Conservation (phyloP, 2,329 filamentous ascomycete genomes). For the Aureobasidium mangrovei region DNA sequence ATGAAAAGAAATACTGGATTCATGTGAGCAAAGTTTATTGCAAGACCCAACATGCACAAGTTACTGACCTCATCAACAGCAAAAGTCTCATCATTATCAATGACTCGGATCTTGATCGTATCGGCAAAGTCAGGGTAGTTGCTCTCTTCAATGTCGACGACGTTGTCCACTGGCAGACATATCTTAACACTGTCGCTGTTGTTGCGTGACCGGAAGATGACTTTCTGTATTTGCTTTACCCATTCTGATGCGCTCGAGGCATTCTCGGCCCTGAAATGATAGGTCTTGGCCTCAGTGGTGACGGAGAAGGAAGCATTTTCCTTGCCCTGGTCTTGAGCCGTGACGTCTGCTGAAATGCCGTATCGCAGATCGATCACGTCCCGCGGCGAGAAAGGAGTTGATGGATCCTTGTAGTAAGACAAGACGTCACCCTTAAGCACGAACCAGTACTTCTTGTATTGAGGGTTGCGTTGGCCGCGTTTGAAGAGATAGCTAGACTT, state of each 20-base stretch:
- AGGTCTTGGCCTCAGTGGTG: slow-evolving; percentile 71
- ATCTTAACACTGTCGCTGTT: slow-evolving; percentile 97
- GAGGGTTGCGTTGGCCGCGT: slow-evolving; percentile 77
- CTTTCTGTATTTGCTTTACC: slow-evolving; percentile 87
- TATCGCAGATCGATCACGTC: slow-evolving; percentile 90
- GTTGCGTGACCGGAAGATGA: slow-evolving; percentile 92
- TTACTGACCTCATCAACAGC: slow-evolving; percentile 76
- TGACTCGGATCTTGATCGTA: slow-evolving; percentile 84
- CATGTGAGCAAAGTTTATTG: slow-evolving; percentile 20
- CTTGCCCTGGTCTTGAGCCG: slow-evolving; percentile 59
- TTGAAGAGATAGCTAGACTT: slow-evolving; percentile 88
- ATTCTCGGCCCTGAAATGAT: slow-evolving; percentile 84
- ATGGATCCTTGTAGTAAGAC: slow-evolving; percentile 76
- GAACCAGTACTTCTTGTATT: slow-evolving; percentile 89
- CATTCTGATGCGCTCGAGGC: slow-evolving; percentile 84
- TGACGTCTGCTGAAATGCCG: slow-evolving; percentile 74
- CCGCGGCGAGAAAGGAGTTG: slow-evolving; percentile 82
- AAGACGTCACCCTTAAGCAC: slow-evolving; percentile 84
- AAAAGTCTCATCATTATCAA: slow-evolving; percentile 90
- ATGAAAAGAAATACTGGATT: slow-evolving; percentile 86
- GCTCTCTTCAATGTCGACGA: slow-evolving; percentile 87
- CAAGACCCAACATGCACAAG: not conserved
- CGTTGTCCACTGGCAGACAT: slow-evolving; percentile 75
- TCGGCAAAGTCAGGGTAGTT: slow-evolving; percentile 86
- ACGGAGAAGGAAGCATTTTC: slow-evolving; percentile 71